These are phyloP conservation scores for Luffa acutangula DNA, from an alignment of 306 rosid genomes.

Conservation along the genomic window DNA sequence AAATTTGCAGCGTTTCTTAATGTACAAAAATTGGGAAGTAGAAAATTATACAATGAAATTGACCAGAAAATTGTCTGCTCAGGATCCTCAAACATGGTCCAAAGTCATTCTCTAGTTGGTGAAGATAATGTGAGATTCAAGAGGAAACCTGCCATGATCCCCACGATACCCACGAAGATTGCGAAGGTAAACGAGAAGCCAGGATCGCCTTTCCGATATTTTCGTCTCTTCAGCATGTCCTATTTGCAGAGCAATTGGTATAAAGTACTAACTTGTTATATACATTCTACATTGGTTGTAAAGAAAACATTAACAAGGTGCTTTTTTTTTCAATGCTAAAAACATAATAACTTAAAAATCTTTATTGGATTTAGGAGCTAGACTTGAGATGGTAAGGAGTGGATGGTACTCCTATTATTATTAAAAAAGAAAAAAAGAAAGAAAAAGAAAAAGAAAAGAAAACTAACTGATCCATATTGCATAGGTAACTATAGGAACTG, in stretches of 20 bases:
- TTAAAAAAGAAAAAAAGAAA: not conserved
- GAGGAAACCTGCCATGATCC: slow-evolving; percentile 71
- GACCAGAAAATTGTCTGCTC: not conserved
- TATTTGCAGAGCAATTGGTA: not conserved
- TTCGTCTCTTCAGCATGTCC: slow-evolving; percentile 65
- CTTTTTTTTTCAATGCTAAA: not conserved
- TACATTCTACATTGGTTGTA: not conserved
- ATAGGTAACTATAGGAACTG: not conserved
- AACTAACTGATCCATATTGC: not conserved
- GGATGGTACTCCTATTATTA: not conserved
- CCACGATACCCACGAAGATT: slow-evolving; percentile 65
- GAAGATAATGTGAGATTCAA: slow-evolving; percentile 58
- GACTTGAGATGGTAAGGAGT: not conserved
- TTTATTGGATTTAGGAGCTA: not conserved
- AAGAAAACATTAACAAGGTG: not conserved
- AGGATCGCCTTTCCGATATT: slow-evolving; percentile 40
- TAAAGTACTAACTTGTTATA: not conserved
- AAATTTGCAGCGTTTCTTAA: slow-evolving; percentile 1
- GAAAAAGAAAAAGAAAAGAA: not conserved
- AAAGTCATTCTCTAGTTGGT: slow-evolving; percentile 40
- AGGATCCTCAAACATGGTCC: slow-evolving; percentile 6
- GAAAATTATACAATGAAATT: slow-evolving; percentile 13
- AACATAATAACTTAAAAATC: not conserved
- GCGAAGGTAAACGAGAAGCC: slow-evolving; percentile 74
- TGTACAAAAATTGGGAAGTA: slow-evolving; percentile 7